Evolutionary conservation across 768 basidiomycete species (phyloP).

Genomic region (Terana coerulea): DNA sequence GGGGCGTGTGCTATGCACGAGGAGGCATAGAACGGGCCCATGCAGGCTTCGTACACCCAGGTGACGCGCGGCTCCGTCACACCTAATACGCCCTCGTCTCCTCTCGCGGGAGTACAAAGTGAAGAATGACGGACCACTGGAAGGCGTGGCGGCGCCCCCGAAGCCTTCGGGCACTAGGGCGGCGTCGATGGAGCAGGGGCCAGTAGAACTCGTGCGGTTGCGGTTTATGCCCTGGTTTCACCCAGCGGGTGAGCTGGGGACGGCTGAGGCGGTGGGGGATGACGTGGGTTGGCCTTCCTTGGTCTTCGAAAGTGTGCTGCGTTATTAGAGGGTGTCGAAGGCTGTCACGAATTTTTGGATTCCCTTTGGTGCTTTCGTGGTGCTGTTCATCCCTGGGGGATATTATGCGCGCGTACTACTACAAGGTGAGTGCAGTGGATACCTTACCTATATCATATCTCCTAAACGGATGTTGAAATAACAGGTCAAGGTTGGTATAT

Average conservation of each 20-base stretch:
- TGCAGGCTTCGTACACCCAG: background rate
- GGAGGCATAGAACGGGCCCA: background rate
- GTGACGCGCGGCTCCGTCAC: slow-evolving; percentile 19
- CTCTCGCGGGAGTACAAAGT: too few species aligned
- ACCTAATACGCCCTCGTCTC: slow-evolving; percentile 1
- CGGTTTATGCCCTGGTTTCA: background rate
- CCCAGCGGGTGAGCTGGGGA: slow-evolving; percentile 8
- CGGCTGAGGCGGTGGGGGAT: slow-evolving; percentile 21
- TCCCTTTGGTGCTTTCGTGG: slow-evolving; percentile 10
- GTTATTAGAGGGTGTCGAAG: background rate
- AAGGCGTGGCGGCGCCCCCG: slow-evolving; percentile 15
- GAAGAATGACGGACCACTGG: slow-evolving; percentile 7
- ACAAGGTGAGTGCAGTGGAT: too few species aligned
- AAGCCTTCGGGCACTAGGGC: slow-evolving; percentile 17
- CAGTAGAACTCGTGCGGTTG: slow-evolving; percentile 16
- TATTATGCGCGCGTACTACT: too few species aligned
- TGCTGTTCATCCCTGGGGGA: too few species aligned
- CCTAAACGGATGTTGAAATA: too few species aligned
- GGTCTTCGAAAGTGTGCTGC: slow-evolving; percentile 17
- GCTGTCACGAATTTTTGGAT: slow-evolving; percentile 14
- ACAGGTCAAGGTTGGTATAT: too few species aligned
- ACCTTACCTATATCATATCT: too few species aligned
- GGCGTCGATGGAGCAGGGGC: slow-evolving; percentile 17
- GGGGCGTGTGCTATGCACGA: slow-evolving; percentile 5
- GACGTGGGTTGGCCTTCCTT: background rate